A percentile compares a stretch with the other conserved stretches of the same genome.
phyloP scores from a whole-genome alignment of 352 stramenopile species.

The Globisporangium nodosum region DNA sequence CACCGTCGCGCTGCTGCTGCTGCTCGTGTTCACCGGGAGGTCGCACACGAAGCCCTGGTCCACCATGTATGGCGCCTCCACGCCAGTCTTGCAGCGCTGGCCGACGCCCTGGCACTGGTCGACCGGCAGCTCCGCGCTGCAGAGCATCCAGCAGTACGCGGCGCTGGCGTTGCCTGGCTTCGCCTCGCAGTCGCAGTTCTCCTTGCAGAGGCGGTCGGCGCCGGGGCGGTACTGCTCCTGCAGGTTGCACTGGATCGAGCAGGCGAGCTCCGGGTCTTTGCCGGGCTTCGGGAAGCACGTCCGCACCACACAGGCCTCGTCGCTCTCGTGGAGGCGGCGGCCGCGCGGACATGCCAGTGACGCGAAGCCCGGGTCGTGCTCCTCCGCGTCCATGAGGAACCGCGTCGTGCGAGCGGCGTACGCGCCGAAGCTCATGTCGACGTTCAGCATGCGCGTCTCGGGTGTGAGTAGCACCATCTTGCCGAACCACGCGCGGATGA shows the following conservation, averaged over 20 bases:
- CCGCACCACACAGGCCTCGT: neutral
- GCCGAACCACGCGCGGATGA: conserved; percentile 49
- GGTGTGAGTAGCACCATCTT: conserved; percentile 55
- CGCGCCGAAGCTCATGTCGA: conserved; percentile 27
- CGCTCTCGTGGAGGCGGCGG: neutral
- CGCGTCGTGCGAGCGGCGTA: conserved; percentile 34
- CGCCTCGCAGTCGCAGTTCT: conserved; percentile 1
- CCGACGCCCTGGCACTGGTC: conserved; percentile 13
- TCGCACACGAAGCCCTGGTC: conserved; percentile 2
- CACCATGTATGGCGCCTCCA: neutral
- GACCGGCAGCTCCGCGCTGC: conserved; percentile 18
- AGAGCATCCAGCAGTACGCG: conserved; percentile 61
- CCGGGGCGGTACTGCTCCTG: neutral
- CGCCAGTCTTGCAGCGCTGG: conserved; percentile 14
- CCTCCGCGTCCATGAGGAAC: conserved; percentile 14
- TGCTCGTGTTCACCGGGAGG: neutral
- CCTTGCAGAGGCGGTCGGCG: neutral
- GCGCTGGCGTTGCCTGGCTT: conserved; percentile 12
- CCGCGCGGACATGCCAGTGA: neutral
- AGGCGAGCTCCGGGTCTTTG: neutral
- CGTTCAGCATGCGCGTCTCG: conserved; percentile 34
- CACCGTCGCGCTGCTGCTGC: neutral
- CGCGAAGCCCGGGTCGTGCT: neutral
- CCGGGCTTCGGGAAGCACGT: neutral
- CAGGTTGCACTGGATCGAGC: conserved; percentile 13